Evolutionary conservation across 768 basidiomycete species (phyloP), one percentile per base, ranked within the genome.

Genomic region (Baorangia bicolor): DNA sequence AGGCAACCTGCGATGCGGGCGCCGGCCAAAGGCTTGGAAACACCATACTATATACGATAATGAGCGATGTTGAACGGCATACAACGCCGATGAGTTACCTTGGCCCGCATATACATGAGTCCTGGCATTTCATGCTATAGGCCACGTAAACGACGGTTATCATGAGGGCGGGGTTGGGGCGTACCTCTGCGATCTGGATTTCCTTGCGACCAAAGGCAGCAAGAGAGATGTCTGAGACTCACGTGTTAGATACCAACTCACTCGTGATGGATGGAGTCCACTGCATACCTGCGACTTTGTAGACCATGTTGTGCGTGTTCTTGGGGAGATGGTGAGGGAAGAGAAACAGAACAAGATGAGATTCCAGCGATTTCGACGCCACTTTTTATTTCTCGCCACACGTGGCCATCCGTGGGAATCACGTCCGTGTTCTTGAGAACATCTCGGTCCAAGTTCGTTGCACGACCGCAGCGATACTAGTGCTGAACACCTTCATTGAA

Each of bases 171-270:
- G 55, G 53, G 49, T 54, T 60, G 57, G 39, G 40, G 51, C 72
- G 64, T 74, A 96, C 95, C 88, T 99, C 96, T 60, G 96, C 96
- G 75, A 99, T 91, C 79, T 96, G 88, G 68, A 99, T 92, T 81
- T 99, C 96, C 81, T 99, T 99, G 81, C 96, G 94, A 76, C 96
- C 94, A 77, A 98, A 99, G 57, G 96, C 96, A 71, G 97, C 97
- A 71, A 99, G 92, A 68, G 95, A 98, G 68, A 96, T 79, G 72
- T 94, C 94, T 92, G 42, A 51, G 33, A 39, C 38, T 16, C 31
- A 33, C 27, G 28, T 0, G 60, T 57, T n/a, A 58, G 55, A 50
- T 52, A 31, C 23, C 34, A 27, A 39, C 25, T 33, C 5, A 0
- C 7, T 35, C 37, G 25, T 23, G 10, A 13, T 2, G 0, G 12